Conservation (phyloP, 1,284 basidiomycete genomes). For the Takashimella koratensis region DNA sequence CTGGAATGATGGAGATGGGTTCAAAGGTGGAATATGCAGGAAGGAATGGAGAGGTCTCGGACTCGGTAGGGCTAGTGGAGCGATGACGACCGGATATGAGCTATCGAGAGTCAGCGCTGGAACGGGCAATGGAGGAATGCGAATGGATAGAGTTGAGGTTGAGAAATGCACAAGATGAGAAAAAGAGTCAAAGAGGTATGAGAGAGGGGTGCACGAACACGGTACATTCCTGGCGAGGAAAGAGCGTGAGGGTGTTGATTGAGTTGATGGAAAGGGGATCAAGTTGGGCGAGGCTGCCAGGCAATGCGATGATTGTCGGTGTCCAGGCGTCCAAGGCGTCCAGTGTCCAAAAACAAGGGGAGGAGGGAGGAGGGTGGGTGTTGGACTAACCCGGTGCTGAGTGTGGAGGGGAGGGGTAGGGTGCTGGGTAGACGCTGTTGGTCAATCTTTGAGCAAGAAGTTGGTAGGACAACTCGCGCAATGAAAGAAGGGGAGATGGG, state of each 20-base stretch:
- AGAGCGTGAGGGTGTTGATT: background rate
- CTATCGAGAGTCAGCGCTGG: background rate
- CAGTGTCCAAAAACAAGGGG: background rate
- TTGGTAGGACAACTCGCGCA: background rate
- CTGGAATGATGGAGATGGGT: background rate
- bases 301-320: background rate
- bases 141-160: background rate
- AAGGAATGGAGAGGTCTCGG: background rate
- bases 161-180: too few relatives aligned
- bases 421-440: background rate
- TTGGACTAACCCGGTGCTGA: background rate
- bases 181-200: too few relatives aligned
- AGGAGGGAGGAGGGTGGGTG: background rate
- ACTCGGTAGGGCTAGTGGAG: background rate
- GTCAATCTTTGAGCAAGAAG: background rate
- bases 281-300: background rate
- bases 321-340: background rate
- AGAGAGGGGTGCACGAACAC: background rate
- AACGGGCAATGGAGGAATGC: background rate
- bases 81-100: background rate
- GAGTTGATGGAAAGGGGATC: background rate
- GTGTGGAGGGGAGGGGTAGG: background rate
- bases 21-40: background rate
- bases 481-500: too few relatives aligned
- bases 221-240: background rate